Evolutionary conservation across 441 rosid species (phyloP).

Genomic region (Syzygium syzygioides): DNA sequence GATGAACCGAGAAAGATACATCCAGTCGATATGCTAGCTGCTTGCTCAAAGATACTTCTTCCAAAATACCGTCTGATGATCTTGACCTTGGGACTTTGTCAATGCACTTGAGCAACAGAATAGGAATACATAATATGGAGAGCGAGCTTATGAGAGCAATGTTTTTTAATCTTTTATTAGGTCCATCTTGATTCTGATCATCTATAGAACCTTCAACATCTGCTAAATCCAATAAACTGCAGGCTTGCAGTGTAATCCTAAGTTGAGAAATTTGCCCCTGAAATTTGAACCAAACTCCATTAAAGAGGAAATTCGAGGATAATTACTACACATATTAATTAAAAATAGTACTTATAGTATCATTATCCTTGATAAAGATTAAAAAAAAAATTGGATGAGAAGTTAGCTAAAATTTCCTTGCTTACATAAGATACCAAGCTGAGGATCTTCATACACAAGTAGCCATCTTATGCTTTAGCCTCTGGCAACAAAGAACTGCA

Average conservation of each 20-base stretch:
- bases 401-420: background rate
- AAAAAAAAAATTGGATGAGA: background rate
- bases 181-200: conserved; percentile 17
- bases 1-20: conserved; percentile 50
- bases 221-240: conserved; percentile 23
- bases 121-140: conserved; percentile 36
- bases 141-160: conserved; percentile 44
- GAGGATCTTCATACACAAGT: background rate
- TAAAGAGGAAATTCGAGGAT: background rate
- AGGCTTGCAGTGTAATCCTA: conserved; percentile 29
- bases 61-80: conserved; percentile 33
- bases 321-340: background rate
- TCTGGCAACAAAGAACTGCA: background rate
- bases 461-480: background rate
- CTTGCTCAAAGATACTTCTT: conserved; percentile 47
- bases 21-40: conserved; percentile 53
- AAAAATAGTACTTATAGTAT: background rate
- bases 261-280: conserved; percentile 42
- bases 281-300: conserved; percentile 4
- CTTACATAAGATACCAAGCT: background rate
- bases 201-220: conserved; percentile 13
- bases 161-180: conserved; percentile 27
- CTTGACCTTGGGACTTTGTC: conserved; percentile 41
- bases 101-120: conserved; percentile 39
- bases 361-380: background rate